Evolutionary conservation across 768 basidiomycete genomes (phyloP).

Genomic region (Pleurotus platypus): DNA sequence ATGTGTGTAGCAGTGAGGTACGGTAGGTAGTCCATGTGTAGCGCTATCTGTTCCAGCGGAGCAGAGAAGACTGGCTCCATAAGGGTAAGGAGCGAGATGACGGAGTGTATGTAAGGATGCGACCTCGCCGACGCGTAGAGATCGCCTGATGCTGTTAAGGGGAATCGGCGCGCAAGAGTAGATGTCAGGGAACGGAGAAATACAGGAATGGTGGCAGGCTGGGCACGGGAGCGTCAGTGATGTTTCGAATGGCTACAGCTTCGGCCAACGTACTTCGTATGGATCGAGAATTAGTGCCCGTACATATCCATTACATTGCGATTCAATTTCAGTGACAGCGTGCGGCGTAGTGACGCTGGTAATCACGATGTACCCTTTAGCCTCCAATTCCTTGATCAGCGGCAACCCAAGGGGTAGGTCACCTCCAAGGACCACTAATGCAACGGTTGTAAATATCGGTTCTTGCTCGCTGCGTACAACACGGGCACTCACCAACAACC

Average conservation of each 20-base stretch:
- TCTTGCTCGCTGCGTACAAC: neutral
- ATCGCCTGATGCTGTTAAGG: slow-evolving; percentile 74
- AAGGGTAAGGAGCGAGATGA: slow-evolving; percentile 74
- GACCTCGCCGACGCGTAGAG: slow-evolving; percentile 67
- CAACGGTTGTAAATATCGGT: slow-evolving; percentile 8
- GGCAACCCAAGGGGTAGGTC: slow-evolving; percentile 72
- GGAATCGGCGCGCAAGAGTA: slow-evolving; percentile 78
- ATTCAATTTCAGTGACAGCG: slow-evolving; percentile 63
- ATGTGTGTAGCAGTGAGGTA: slow-evolving; percentile 75
- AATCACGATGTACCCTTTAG: slow-evolving; percentile 79
- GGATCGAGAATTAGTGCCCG: slow-evolving; percentile 82
- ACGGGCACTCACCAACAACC: slow-evolving; percentile 56
- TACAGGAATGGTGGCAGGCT: slow-evolving; percentile 70
- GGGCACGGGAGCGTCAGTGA: neutral
- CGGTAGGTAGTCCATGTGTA: slow-evolving; percentile 60
- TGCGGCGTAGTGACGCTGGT: slow-evolving; percentile 71
- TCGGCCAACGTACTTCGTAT: slow-evolving; percentile 46
- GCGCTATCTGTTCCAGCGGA: slow-evolving; percentile 68
- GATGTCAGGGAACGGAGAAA: slow-evolving; percentile 83
- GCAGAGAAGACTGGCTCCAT: slow-evolving; percentile 39
- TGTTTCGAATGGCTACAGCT: neutral
- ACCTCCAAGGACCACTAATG: slow-evolving; percentile 74
- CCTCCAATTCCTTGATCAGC: slow-evolving; percentile 70
- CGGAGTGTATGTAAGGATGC: slow-evolving; percentile 70
- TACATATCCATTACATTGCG: slow-evolving; percentile 67